Conservation (phyloP, 768 basidiomycete species). For the Collybia mongolica region DNA sequence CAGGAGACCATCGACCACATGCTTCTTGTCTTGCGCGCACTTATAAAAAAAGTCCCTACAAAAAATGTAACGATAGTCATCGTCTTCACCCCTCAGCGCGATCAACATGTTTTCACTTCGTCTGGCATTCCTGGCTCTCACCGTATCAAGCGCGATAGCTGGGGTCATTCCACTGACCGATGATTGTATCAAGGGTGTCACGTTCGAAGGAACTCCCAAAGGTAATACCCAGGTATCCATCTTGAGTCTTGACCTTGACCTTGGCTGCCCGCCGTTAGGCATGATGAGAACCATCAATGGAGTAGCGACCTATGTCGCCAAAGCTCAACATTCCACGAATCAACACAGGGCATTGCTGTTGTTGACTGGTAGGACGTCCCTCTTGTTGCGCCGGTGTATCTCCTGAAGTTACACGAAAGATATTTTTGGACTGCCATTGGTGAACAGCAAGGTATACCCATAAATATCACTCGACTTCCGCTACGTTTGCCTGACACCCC, state of each 20-base stretch:
- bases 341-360: constrained; percentile 10
- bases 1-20: no score
- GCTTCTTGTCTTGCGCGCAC: no score
- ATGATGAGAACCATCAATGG: constrained; percentile 12
- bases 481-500: background rate
- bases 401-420: constrained; percentile 1
- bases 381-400: background rate
- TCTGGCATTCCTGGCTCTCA: background rate
- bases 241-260: no score
- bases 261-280: constrained; percentile 1
- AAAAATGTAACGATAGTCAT: no score
- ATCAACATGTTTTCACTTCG: background rate
- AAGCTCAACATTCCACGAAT: constrained; percentile 6
- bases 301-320: constrained; percentile 12
- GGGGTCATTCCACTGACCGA: constrained; percentile 9
- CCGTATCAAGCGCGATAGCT: background rate
- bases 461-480: background rate
- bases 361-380: constrained; percentile 9
- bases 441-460: constrained; percentile 18
- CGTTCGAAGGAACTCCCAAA: constrained; percentile 13
- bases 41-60: no score
- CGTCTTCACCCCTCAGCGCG: no score
- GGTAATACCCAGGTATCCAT: background rate
- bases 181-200: constrained; percentile 15
- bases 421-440: constrained; percentile 15